These are phyloP conservation scores for Colletotrichum sp. DNA, from an alignment of 2,329 filamentous ascomycete genomes.

Conservation along the genomic window DNA sequence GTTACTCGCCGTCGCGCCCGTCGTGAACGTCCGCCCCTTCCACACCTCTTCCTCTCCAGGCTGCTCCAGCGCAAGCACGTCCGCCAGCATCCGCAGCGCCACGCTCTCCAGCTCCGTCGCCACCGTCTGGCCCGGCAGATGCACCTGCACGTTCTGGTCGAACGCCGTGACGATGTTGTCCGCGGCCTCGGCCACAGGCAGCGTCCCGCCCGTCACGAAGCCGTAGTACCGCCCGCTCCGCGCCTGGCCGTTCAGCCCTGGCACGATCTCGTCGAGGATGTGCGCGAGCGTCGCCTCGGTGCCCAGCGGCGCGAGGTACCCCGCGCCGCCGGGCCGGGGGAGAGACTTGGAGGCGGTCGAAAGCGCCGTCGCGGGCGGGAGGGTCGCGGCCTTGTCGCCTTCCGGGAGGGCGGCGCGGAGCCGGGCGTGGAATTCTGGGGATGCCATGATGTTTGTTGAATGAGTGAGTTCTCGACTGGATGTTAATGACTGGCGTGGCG, in stretches of 20 bases:
- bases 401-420: conserved; percentile 8
- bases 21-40: conserved; percentile 59
- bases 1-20: conserved; percentile 77
- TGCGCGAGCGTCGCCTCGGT: conserved; percentile 42
- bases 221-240: conserved; percentile 78
- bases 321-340: conserved; percentile 30
- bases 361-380: conserved; percentile 42
- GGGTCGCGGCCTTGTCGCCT: conserved; percentile 32
- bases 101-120: conserved; percentile 78
- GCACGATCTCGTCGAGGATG: conserved; percentile 51
- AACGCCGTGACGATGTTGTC: conserved; percentile 82
- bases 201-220: conserved; percentile 84
- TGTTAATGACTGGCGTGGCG: neutral
- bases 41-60: conserved; percentile 57
- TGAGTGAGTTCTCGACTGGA: neutral
- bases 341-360: conserved; percentile 44
- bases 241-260: conserved; percentile 70
- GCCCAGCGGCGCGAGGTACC: conserved; percentile 37
- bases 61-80: conserved; percentile 60
- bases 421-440: conserved; percentile 7
- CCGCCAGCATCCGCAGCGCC: conserved; percentile 71
- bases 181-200: conserved; percentile 80
- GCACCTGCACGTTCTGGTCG: conserved; percentile 86
- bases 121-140: conserved; percentile 77
- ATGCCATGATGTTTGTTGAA: neutral